Conservation (phyloP, 345 rosid genomes). For the Eucalyptus melliodora region DNA sequence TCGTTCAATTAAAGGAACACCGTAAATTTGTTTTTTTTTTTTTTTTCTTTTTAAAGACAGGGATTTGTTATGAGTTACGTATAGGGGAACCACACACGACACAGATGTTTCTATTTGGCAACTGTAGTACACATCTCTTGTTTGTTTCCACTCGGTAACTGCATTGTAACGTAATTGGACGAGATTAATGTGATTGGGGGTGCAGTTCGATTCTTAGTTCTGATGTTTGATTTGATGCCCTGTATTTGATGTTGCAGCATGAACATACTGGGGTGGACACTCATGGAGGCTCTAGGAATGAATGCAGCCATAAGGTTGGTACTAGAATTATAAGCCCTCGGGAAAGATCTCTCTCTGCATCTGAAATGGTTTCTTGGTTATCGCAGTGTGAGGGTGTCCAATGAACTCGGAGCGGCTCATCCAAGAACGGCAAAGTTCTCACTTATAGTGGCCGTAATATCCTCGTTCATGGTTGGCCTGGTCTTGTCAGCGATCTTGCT, state of each 20-base stretch:
- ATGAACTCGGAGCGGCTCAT: conserved; percentile 73
- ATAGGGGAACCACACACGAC: background rate
- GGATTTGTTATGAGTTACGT: background rate
- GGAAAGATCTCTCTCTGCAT: background rate
- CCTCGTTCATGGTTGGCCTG: conserved; percentile 41
- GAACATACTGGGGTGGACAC: conserved; percentile 82
- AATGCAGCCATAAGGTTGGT: conserved; percentile 73
- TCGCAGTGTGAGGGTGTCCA: conserved; percentile 66
- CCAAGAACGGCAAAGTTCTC: conserved; percentile 25
- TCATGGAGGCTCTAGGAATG: conserved; percentile 75
- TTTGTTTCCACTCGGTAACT: background rate
- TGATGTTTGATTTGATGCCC: background rate
- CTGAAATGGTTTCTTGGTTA: background rate
- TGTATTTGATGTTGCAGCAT: conserved; percentile 14
- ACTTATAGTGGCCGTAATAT: conserved; percentile 36
- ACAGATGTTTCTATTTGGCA: background rate
- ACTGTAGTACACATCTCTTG: background rate
- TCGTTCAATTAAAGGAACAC: background rate
- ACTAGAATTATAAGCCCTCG: background rate
- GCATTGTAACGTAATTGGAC: background rate
- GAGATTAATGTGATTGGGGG: background rate
- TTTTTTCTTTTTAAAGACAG: background rate
- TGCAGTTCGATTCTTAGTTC: background rate
- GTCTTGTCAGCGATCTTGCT: conserved; percentile 27
- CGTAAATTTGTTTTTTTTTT: background rate